A percentile compares a stretch with the other conserved stretches of the same genome.
Evolutionary conservation across 73 alveolate species (phyloP).

Genomic region (Paramecium sexaurelia): DNA sequence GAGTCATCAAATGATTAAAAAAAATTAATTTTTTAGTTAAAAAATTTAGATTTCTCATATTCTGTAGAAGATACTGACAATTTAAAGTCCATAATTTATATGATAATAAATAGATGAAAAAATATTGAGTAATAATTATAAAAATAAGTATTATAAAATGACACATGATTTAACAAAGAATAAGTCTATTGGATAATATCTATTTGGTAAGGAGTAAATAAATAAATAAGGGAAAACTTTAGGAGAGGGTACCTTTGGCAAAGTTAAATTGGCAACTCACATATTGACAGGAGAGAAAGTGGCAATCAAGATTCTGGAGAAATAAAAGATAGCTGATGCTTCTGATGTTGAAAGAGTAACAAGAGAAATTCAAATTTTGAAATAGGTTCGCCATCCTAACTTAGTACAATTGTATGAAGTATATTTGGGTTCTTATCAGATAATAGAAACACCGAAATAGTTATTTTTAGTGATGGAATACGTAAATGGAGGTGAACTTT

Average conservation of each 20-base stretch:
- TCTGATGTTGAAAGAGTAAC: slow-evolving; percentile 94
- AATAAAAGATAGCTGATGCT: slow-evolving; percentile 79
- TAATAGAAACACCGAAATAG: slow-evolving; percentile 78
- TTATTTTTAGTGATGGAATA: slow-evolving; percentile 93
- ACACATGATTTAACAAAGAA: neutral
- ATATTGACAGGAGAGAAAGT: slow-evolving; percentile 87
- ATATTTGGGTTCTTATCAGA: slow-evolving; percentile 45
- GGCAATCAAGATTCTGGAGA: slow-evolving; percentile 83
- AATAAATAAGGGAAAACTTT: slow-evolving; percentile 64
- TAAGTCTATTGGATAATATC: neutral
- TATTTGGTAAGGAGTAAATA: neutral
- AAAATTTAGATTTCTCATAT: neutral
- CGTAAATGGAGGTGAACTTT: slow-evolving; percentile 94
- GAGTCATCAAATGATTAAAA: neutral
- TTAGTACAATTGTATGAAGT: slow-evolving; percentile 87
- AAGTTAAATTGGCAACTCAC: slow-evolving; percentile 84
- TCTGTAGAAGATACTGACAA: neutral
- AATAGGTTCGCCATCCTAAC: slow-evolving; percentile 91
- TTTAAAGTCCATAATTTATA: neutral
- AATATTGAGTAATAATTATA: neutral
- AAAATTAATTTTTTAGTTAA: neutral
- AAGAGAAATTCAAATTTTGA: slow-evolving; percentile 93
- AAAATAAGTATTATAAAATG: neutral
- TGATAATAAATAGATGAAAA: neutral
- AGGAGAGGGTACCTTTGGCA: slow-evolving; percentile 90